phyloP scores from a whole-genome alignment of 352 stramenopile species.

The Detonula confervacea region DNA sequence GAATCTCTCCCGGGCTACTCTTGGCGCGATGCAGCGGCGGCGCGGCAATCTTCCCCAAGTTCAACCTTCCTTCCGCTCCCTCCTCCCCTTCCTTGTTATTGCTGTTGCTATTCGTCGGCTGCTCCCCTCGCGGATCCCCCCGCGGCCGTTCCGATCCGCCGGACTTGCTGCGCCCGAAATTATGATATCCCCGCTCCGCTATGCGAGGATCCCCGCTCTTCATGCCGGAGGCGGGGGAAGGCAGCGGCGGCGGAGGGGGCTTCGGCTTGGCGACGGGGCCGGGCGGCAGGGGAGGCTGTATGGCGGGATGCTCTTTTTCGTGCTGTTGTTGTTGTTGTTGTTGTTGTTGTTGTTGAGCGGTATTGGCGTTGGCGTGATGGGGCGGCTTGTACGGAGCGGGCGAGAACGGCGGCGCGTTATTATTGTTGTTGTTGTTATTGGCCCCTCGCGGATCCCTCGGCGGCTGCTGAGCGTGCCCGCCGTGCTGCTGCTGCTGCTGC shows the following conservation, averaged over 20 bases:
- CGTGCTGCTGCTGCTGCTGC: no score
- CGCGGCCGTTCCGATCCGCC: not conserved
- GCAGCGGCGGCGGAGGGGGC: not conserved
- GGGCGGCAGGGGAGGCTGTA: no score
- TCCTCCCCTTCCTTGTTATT: not conserved
- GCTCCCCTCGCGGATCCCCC: not conserved
- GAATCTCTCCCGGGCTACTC: conserved; percentile 14
- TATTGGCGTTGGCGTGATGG: no score
- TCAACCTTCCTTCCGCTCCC: not conserved
- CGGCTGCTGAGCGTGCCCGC: not conserved
- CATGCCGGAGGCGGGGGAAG: conserved; percentile 2
- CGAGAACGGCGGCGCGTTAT: not conserved
- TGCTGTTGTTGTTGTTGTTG: no score
- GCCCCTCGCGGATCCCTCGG: not conserved
- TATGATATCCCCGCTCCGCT: conserved; percentile 27
- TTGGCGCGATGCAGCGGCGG: not conserved
- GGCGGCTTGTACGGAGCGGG: not conserved
- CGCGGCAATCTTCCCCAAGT: not conserved
- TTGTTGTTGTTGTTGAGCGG: no score
- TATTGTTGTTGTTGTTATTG: not conserved
- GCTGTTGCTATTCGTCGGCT: not conserved
- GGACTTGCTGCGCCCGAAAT: not conserved
- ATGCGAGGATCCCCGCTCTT: no score
- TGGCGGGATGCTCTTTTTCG: no score
- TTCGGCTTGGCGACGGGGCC: not conserved